Evolutionary conservation across 305 asterid genomes (phyloP).

Genomic region (Fraxinus velutina): DNA sequence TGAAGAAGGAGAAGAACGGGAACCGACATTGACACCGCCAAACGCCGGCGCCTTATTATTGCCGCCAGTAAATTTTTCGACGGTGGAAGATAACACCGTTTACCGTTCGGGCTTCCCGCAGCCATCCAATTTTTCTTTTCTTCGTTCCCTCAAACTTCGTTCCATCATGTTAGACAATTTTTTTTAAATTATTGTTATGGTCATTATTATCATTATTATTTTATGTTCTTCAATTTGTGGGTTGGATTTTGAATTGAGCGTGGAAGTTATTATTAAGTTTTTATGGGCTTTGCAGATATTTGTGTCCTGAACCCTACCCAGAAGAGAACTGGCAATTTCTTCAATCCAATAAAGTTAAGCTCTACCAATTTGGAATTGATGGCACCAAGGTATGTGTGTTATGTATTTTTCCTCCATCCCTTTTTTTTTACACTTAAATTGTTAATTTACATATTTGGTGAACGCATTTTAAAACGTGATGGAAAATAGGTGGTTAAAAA

Average conservation of each 20-base stretch:
- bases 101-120: slow-evolving; percentile 50
- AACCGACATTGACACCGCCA: background rate
- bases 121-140: slow-evolving; percentile 38
- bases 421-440: background rate
- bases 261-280: background rate
- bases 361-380: slow-evolving; percentile 44
- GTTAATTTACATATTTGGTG: too few relatives aligned
- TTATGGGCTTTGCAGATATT: slow-evolving; percentile 26
- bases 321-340: slow-evolving; percentile 38
- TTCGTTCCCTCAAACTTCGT: slow-evolving; percentile 35
- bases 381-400: slow-evolving; percentile 39
- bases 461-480: too few relatives aligned
- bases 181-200: background rate
- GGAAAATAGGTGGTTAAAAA: too few relatives aligned
- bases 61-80: slow-evolving; percentile 35
- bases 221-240: slow-evolving; percentile 1
- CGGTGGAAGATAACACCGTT: slow-evolving; percentile 37
- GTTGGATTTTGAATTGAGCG: background rate
- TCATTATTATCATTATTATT: background rate
- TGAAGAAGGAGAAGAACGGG: slow-evolving; percentile 23
- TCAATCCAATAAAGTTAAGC: slow-evolving; percentile 33
- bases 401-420: background rate
- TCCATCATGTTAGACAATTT: slow-evolving; percentile 31
- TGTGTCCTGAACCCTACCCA: slow-evolving; percentile 45
- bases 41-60: background rate